Base-by-base conservation (phyloP, 2,329 filamentous ascomycete genomes). In the Proliferodiscus dingleyae region DNA sequence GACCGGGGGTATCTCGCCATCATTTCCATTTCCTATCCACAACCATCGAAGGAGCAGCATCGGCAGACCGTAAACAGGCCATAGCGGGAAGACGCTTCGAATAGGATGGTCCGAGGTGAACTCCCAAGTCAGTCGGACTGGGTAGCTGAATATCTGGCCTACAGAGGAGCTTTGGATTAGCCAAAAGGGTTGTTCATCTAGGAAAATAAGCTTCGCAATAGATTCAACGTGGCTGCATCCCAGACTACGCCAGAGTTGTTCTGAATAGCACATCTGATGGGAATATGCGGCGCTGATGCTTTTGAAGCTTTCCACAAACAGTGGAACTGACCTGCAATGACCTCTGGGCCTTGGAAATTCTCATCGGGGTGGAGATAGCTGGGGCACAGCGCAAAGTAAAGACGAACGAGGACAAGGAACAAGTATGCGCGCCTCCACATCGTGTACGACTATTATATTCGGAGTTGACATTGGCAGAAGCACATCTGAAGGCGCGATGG, bases 321-420 rank as follows among this genome's bases (percentile, higher is more conserved):
- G 39, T 3, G 29, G n/a, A 21, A 71, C 83, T 57, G 80, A 96
- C 91, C 91, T 62, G 91, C 90, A 62, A 97, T 93, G 54, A 97
- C 85, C 72, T 98, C 93, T 13, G 93, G 93, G 28, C 93, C 93
- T 71, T 98, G 93, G 62, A 98, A 98, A 73, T 97, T 93, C 75
- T 98, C 93, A 71, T 98, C 93, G 4, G 93, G 93, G 67, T 98
- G 93, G 37, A 98, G 80, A 68, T 98, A 98, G 74, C 91, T 97
- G 48, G 93, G 87, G 53, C 86, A 90, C 54, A 97, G 72, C 50
- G 93, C 91, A 66, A 97, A 91, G 78, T 91, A 97, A 62, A 97
- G 77, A 67, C 93, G 85, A 61, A 95, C 80, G 57, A 93, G 73
- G 61, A 95, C 75, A 59, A 98, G 75, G 46, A 94, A 70, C 53